Base-by-base conservation (phyloP, 2,329 filamentous ascomycete species). In the Aureobasidium sp. region DNA sequence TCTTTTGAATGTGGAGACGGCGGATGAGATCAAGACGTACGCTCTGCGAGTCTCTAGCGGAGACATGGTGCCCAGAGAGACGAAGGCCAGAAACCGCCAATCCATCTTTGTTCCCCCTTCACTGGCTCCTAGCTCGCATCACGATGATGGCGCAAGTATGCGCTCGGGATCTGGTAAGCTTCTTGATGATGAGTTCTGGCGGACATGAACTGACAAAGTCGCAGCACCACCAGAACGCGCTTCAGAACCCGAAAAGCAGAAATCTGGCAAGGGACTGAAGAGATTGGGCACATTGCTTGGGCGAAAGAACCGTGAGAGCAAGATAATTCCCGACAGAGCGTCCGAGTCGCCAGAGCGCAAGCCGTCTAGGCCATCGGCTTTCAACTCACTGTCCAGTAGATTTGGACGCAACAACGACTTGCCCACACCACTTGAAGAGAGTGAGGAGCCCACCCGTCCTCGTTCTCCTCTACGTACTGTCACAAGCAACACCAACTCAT, bases 1-100 rank as follows among this genome's bases (percentile, higher is more conserved):
- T 9, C 81, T 97, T 68, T 80, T 99, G 56, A 94, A 96, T 72
- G 85, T 97, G 46, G 88, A 90, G 72, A 96, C 92, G 0, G 84
- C 86, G 20, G 88, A 88, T 70, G 94, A 99, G 77, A 93, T 99
- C 65, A 87, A 87, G 68, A 85, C 82, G 34, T 95, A 92, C 73
- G 78, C 80, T 1, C 71, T 81, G 61, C 75, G 74, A 65, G 74
- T 75, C 59, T 74, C 75, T 59, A 61, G 57, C 20, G 57, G 57
- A 7, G 57, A 61, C 26, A 41, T 44, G 36, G 36, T 52, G n/a
- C 57, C 57, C 0, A 61, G 8, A 29, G 47, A 51, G 36, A 20
- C 27, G 4, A 61, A 52, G 37, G 15, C 46, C 27, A 41, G 57
- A 26, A 52, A 27, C 57, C 57, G 57, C 12, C 57, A 61, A 26